These are phyloP conservation scores for Aureobasidium sp. DNA, from an alignment of 2,329 filamentous ascomycete species.

Conservation along the genomic window DNA sequence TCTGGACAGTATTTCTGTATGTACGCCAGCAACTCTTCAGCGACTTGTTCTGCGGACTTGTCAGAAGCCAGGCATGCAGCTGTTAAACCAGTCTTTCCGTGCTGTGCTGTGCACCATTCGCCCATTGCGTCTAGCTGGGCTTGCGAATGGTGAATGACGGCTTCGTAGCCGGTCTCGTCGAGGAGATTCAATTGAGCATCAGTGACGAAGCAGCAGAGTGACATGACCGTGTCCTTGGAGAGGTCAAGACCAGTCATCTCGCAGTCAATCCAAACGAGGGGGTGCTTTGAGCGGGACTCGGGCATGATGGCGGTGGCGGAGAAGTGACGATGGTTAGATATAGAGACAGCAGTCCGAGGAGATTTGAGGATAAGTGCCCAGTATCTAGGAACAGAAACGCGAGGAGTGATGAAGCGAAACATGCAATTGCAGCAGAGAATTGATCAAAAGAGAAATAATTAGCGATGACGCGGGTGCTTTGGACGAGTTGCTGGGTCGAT, in stretches of 20 bases:
- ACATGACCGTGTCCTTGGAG: constrained; percentile 75
- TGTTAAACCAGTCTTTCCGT: constrained; percentile 75
- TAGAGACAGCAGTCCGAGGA: not conserved
- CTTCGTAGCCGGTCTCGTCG: constrained; percentile 71
- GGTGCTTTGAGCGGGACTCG: constrained; percentile 50
- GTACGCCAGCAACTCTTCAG: constrained; percentile 67
- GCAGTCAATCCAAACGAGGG: constrained; percentile 82
- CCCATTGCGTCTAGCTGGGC: constrained; percentile 71
- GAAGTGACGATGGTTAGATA: not conserved
- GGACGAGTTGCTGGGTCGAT: not conserved
- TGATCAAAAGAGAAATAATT: not conserved
- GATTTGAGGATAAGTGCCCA: not conserved
- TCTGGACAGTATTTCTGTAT: constrained; percentile 65
- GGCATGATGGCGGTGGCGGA: constrained; percentile 30
- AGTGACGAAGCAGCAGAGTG: constrained; percentile 88
- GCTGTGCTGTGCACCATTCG: constrained; percentile 79
- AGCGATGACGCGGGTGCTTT: not conserved
- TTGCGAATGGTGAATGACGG: constrained; percentile 66
- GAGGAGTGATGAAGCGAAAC: not conserved
- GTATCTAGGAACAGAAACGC: not conserved
- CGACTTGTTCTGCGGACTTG: constrained; percentile 65
- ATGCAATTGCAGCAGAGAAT: not conserved
- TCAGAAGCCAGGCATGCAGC: constrained; percentile 65
- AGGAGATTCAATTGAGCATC: constrained; percentile 69
- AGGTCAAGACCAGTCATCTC: constrained; percentile 89